Conservation (phyloP, 768 basidiomycete genomes). For the Cystofilobasidium bisporidii region DNA sequence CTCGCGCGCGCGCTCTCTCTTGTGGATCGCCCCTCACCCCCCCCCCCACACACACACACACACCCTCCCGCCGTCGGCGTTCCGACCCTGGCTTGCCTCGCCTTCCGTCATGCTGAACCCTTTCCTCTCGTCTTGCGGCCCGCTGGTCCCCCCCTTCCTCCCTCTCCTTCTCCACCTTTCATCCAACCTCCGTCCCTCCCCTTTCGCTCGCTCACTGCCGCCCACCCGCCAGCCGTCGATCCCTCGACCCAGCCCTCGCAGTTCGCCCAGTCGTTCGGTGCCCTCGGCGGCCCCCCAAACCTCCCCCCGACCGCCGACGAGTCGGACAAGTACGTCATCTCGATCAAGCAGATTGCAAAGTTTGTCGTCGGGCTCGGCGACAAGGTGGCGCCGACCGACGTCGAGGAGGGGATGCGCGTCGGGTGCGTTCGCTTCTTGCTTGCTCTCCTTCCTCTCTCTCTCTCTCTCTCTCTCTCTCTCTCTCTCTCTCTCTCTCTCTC, state of each 20-base stretch:
- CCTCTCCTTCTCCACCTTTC: background rate
- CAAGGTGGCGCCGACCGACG: conserved; percentile 91
- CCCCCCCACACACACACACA: no score
- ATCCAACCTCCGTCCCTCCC: no score
- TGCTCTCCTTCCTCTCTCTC: background rate
- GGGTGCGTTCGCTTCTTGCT: no score
- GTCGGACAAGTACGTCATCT: conserved; percentile 98
- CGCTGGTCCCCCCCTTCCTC: no score
- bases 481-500: background rate
- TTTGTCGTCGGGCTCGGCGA: conserved; percentile 97
- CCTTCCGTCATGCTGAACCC: no score
- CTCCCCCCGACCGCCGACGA: conserved; percentile 87
- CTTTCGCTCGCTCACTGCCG: no score
- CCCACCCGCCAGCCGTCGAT: conserved; percentile 20
- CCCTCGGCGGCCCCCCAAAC: no score
- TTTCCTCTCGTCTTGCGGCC: no score
- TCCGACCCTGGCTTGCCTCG: background rate
- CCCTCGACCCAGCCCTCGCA: conserved; percentile 18
- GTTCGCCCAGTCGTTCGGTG: conserved; percentile 23
- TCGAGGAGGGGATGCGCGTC: conserved; percentile 99
- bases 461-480: background rate
- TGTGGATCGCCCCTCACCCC: no score
- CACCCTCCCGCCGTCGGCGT: no score
- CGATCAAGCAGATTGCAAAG: conserved; percentile 98
- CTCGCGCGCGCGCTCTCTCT: no score